Percentiles rank a stretch among this genome's conserved stretches.
Conservation (phyloP, 2,329 filamentous ascomycete genomes). For the Acarospora socialis region DNA sequence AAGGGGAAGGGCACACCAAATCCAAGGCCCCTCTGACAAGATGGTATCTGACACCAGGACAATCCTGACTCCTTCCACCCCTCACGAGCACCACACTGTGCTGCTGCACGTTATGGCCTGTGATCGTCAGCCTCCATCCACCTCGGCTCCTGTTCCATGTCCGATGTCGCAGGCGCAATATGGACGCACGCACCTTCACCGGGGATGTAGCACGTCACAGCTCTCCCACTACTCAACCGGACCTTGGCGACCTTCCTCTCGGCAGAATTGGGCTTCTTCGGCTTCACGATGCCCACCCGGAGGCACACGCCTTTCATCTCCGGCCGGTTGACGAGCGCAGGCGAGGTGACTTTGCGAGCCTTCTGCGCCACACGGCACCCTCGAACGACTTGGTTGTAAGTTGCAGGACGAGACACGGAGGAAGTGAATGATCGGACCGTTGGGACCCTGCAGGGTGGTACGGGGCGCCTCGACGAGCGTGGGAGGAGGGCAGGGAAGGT, state of each 20-base stretch:
- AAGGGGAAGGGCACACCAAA: constrained; percentile 48
- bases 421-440: too few species aligned
- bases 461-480: too few species aligned
- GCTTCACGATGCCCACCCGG: constrained; percentile 82
- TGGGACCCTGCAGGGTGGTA: too few species aligned
- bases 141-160: too few species aligned
- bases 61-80: constrained; percentile 88
- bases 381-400: constrained; percentile 58
- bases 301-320: constrained; percentile 92
- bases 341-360: constrained; percentile 75
- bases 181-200: constrained; percentile 54
- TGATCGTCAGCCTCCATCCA: not conserved
- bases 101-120: constrained; percentile 93
- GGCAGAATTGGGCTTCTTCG: constrained; percentile 98
- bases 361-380: constrained; percentile 68
- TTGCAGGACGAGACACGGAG: too few species aligned
- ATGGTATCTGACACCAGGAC: constrained; percentile 94
- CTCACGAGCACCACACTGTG: constrained; percentile 95
- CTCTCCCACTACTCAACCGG: constrained; percentile 68
- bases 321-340: constrained; percentile 62
- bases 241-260: constrained; percentile 93
- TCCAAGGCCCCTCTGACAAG: constrained; percentile 83
- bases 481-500: too few species aligned
- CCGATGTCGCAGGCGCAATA: not conserved
- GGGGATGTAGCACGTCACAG: constrained; percentile 87